Percentiles rank a stretch among this genome's conserved stretches.
Conservation (phyloP, 2,329 filamentous ascomycete genomes). For the Dichotomopilus funicola region DNA sequence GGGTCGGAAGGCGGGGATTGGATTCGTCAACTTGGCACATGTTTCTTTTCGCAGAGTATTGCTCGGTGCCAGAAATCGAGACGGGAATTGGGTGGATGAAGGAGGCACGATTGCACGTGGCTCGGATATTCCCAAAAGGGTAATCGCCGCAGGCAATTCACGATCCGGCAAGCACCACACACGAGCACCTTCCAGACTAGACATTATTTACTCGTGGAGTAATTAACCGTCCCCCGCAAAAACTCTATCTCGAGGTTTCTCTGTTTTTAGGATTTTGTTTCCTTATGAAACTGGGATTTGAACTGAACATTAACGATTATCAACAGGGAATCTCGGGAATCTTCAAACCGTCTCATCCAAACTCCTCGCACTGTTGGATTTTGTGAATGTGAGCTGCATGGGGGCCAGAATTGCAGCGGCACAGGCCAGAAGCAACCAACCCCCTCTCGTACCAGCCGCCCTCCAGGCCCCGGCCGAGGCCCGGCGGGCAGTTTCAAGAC, state of each 20-base stretch:
- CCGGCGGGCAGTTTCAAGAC: constrained; percentile 11
- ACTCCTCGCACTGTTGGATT: not conserved
- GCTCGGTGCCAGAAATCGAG: too few species aligned
- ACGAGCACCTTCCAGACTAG: not conserved
- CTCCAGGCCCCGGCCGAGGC: not conserved
- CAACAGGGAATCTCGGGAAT: not conserved
- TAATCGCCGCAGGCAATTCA: not conserved
- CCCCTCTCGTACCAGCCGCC: not conserved
- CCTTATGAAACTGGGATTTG: too few species aligned
- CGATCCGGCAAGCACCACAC: not conserved
- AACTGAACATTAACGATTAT: not conserved
- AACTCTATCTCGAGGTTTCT: too few species aligned
- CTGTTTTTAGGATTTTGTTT: too few species aligned
- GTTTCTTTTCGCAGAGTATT: too few species aligned
- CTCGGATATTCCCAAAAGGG: too few species aligned
- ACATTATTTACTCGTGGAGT: not conserved
- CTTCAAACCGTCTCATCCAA: not conserved
- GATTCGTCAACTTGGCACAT: too few species aligned
- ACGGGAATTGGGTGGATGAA: too few species aligned
- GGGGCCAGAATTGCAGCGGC: not conserved
- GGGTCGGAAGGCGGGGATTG: too few species aligned
- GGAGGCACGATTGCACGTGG: too few species aligned
- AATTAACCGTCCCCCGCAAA: too few species aligned
- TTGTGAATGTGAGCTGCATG: too few species aligned
- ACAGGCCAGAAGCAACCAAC: not conserved